Evolutionary conservation across 345 rosid species (phyloP).

Genomic region (Arabidopsis suecica): DNA sequence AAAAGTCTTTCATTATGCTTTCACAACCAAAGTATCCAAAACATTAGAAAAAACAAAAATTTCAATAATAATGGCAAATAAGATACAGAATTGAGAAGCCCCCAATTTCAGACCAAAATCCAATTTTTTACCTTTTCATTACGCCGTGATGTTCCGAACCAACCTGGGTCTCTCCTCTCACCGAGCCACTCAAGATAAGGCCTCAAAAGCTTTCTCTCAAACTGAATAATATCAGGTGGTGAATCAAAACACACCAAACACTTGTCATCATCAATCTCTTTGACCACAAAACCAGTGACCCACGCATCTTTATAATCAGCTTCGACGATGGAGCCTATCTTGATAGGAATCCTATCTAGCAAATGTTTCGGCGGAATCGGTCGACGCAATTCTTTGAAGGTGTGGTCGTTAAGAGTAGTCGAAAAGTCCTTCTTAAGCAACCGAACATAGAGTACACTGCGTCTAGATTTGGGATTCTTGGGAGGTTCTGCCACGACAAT

Average conservation of each 20-base stretch:
- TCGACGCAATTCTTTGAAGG: slow-evolving; percentile 47
- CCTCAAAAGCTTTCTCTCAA: slow-evolving; percentile 55
- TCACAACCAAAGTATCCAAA: background rate
- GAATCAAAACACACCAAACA: slow-evolving; percentile 54
- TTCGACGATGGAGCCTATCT: slow-evolving; percentile 50
- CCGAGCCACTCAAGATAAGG: slow-evolving; percentile 54
- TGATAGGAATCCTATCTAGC: slow-evolving; percentile 19
- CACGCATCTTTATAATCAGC: slow-evolving; percentile 49
- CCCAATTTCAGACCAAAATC: background rate
- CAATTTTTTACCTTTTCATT: slow-evolving; percentile 7
- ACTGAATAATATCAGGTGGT: slow-evolving; percentile 54
- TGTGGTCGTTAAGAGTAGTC: slow-evolving; percentile 46
- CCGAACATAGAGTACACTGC: slow-evolving; percentile 43
- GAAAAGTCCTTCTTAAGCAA: slow-evolving; percentile 51
- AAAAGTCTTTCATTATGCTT: background rate
- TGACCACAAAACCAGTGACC: slow-evolving; percentile 60
- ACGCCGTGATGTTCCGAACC: no score
- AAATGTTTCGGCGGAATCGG: slow-evolving; percentile 52
- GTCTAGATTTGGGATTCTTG: slow-evolving; percentile 38
- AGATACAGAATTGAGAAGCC: no score
- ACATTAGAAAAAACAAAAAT: background rate
- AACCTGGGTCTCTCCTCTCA: no score
- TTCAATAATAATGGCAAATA: no score
- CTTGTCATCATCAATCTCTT: slow-evolving; percentile 44
- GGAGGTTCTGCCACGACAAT: slow-evolving; percentile 45